These are phyloP conservation scores for Talaromyces borbonicus DNA, from an alignment of 495 filamentous ascomycete species.

Conservation along the genomic window DNA sequence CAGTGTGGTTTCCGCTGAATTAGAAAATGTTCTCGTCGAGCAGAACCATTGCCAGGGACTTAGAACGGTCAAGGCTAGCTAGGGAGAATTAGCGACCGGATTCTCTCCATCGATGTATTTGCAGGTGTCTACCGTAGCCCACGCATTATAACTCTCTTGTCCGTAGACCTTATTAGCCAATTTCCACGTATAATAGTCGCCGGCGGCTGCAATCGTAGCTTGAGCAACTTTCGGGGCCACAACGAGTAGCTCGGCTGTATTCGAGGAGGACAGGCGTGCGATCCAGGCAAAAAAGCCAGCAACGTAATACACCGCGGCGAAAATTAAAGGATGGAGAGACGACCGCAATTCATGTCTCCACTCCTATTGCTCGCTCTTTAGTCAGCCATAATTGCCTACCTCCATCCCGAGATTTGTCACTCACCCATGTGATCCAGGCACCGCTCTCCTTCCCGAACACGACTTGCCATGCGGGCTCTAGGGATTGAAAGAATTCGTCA, in stretches of 20 bases:
- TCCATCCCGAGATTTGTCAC: constrained; percentile 13
- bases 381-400: constrained; percentile 9
- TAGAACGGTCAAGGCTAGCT: constrained; percentile 56
- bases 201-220: constrained; percentile 62
- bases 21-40: constrained; percentile 86
- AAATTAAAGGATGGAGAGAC: constrained; percentile 80
- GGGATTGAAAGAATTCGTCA: constrained; percentile 95
- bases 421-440: constrained; percentile 94
- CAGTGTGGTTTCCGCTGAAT: constrained; percentile 81
- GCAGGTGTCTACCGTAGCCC: constrained; percentile 47
- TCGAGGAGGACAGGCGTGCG: constrained; percentile 36
- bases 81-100: constrained; percentile 1
- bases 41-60: constrained; percentile 98
- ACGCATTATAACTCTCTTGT: constrained; percentile 47
- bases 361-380: constrained; percentile 52
- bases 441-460: constrained; percentile 70
- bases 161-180: constrained; percentile 69
- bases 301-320: constrained; percentile 65
- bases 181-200: constrained; percentile 87
- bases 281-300: constrained; percentile 41
- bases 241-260: constrained; percentile 54
- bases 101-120: not conserved
- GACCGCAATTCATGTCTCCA: constrained; percentile 87
- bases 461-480: constrained; percentile 90
- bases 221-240: constrained; percentile 67